Evolutionary conservation across 2,329 filamentous ascomycete genomes (phyloP).

Genomic region (Ascochyta clinopodiicola): DNA sequence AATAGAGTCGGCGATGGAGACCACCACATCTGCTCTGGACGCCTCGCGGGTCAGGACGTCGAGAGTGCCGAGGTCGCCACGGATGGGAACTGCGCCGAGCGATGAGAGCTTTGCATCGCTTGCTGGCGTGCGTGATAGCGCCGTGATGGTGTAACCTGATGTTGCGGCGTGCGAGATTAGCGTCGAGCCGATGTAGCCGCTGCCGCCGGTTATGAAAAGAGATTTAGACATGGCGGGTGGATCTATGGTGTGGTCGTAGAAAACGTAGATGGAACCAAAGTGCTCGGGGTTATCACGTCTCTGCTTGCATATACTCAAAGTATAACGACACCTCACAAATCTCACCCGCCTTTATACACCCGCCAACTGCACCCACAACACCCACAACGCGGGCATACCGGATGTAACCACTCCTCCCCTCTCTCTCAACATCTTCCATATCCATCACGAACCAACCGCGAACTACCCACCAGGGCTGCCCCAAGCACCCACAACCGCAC

Average conservation of each 20-base stretch:
- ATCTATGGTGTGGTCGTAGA: background rate
- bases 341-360: too few relatives aligned
- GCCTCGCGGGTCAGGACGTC: conserved; percentile 47
- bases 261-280: too few relatives aligned
- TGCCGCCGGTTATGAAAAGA: conserved; percentile 35
- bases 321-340: too few relatives aligned
- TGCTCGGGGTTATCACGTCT: too few relatives aligned
- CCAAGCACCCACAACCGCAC: too few relatives aligned
- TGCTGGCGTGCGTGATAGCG: conserved; percentile 49
- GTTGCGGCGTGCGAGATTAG: conserved; percentile 47
- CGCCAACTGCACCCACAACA: too few relatives aligned
- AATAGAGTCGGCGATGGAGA: conserved; percentile 49
- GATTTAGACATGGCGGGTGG: conserved; percentile 10
- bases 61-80: conserved; percentile 50
- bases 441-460: too few relatives aligned
- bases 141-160: conserved; percentile 51
- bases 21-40: conserved; percentile 51
- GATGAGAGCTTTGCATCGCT: conserved; percentile 47
- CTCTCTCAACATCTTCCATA: too few relatives aligned
- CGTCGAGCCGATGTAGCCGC: conserved; percentile 28
- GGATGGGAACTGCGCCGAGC: conserved; percentile 50
- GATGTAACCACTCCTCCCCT: too few relatives aligned
- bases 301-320: too few relatives aligned
- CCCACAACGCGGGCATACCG: too few relatives aligned
- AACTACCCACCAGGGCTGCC: too few relatives aligned